A percentile compares a stretch with the other conserved stretches of the same genome.
Conservation (phyloP, 106 monocot species). For the Dendrobium huoshanense region DNA sequence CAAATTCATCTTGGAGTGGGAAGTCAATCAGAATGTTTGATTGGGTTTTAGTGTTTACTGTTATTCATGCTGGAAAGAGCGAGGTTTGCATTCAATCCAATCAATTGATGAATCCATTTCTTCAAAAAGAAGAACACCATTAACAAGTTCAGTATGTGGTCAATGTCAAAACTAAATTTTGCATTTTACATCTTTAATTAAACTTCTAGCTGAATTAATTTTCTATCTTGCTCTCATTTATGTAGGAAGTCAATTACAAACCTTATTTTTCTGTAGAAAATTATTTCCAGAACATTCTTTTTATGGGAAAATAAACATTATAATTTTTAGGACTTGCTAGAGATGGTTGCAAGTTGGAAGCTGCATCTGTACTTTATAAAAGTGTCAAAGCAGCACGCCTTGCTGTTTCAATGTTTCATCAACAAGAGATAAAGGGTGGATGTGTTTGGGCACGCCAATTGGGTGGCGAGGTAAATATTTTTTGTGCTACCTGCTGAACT, state of each 20-base stretch:
- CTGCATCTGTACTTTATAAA: slow-evolving; percentile 63
- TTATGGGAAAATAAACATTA: not conserved
- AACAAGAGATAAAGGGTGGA: slow-evolving; percentile 61
- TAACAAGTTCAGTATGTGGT: too few species aligned
- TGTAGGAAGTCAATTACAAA: not conserved
- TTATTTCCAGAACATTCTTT: slow-evolving; percentile 2
- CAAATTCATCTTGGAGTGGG: too few species aligned
- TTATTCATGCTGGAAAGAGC: too few species aligned
- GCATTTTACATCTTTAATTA: too few species aligned
- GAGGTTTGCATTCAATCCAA: too few species aligned
- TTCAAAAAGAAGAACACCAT: too few species aligned
- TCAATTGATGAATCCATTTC: too few species aligned
- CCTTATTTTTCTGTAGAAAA: not conserved
- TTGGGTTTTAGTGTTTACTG: too few species aligned
- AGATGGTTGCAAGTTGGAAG: slow-evolving; percentile 83
- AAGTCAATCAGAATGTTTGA: too few species aligned
- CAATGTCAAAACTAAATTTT: too few species aligned
- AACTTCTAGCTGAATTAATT: too few species aligned
- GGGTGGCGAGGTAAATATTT: slow-evolving; percentile 80
- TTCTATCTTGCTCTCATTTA: not conserved
- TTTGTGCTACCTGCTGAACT: not conserved
- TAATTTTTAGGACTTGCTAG: slow-evolving; percentile 61
- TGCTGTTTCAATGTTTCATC: slow-evolving; percentile 61
- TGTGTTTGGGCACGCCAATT: slow-evolving; percentile 88
- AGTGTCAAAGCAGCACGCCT: slow-evolving; percentile 70